Evolutionary conservation across 139 green algal genomes (phyloP).

Genomic region (Auxenochlorella pyrenoidosa): DNA sequence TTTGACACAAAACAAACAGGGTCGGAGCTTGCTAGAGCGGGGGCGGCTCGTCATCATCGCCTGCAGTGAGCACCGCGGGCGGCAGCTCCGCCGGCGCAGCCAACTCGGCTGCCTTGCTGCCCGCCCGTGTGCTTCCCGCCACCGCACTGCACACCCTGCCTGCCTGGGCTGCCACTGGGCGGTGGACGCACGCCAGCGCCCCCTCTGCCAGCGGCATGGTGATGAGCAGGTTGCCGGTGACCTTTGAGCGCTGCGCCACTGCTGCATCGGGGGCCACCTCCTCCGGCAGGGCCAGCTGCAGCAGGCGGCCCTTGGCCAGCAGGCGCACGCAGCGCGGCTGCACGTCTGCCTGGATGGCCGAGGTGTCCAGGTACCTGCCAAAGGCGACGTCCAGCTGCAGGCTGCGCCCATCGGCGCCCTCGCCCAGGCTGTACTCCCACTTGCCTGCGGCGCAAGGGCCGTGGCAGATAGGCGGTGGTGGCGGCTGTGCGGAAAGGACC

Average conservation of each 20-base stretch:
- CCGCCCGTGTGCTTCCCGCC: not conserved
- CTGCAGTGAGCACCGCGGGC: not conserved
- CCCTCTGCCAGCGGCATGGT: conserved; percentile 78
- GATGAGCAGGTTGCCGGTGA: conserved; percentile 74
- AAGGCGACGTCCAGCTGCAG: conserved; percentile 83
- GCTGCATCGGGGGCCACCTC: conserved; percentile 75
- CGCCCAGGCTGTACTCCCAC: conserved; percentile 80
- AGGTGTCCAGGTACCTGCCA: conserved; percentile 84
- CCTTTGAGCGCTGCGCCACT: conserved; percentile 68
- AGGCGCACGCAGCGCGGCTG: conserved; percentile 79
- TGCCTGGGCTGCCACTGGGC: no score
- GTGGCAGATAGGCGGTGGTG: no score
- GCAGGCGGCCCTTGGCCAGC: conserved; percentile 86
- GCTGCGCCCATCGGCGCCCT: conserved; percentile 60
- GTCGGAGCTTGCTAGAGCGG: not conserved
- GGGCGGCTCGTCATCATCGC: not conserved
- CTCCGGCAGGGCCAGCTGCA: conserved; percentile 83
- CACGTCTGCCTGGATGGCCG: conserved; percentile 85
- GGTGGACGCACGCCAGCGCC: not conserved
- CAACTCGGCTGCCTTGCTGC: not conserved
- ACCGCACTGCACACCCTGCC: not conserved
- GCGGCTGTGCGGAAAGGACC: no score
- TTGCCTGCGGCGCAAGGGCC: conserved; percentile 40
- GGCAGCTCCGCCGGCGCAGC: not conserved
- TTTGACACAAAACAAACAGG: not conserved